Percentiles rank a stretch among this genome's conserved stretches.
These are phyloP conservation scores for Colletotrichum echinochloae DNA, from an alignment of 2,329 filamentous ascomycete species.

Conservation along the genomic window DNA sequence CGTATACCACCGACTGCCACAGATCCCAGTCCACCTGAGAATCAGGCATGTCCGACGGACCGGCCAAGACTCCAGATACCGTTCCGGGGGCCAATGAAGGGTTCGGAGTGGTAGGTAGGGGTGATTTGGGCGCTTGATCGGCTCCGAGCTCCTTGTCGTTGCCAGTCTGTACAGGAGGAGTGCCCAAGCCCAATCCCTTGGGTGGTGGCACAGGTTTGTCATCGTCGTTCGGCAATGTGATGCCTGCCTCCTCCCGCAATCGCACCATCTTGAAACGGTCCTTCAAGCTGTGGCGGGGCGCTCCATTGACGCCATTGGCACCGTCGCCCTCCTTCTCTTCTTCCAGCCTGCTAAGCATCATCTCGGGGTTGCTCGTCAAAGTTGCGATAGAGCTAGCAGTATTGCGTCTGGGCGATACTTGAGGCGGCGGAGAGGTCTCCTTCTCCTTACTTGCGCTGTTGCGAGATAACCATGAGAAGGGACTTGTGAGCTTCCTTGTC, in stretches of 20 bases:
- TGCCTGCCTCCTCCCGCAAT: constrained; percentile 78
- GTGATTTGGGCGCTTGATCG: constrained; percentile 44
- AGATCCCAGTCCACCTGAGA: constrained; percentile 96
- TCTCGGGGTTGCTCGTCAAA: constrained; percentile 82
- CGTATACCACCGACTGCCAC: constrained; percentile 96
- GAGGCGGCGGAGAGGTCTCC: constrained; percentile 64
- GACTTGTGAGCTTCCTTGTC: constrained; percentile 82
- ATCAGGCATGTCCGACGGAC: constrained; percentile 77
- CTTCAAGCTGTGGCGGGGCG: constrained; percentile 74
- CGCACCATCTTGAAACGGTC: constrained; percentile 84
- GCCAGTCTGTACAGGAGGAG: constrained; percentile 44
- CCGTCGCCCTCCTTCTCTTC: constrained; percentile 71
- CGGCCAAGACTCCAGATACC: constrained; percentile 82
- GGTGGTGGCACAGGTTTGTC: constrained; percentile 51
- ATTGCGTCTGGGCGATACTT: constrained; percentile 68
- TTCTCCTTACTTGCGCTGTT: constrained; percentile 70
- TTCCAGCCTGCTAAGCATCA: constrained; percentile 81
- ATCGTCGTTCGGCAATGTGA: constrained; percentile 65
- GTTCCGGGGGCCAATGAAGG: constrained; percentile 84
- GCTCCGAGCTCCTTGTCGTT: constrained; percentile 32
- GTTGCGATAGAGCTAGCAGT: constrained; percentile 86
- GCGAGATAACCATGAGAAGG: constrained; percentile 87
- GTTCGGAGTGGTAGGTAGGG: constrained; percentile 74
- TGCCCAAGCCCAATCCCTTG: constrained; percentile 43
- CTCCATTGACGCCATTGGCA: constrained; percentile 50